Evolutionary conservation across 2,329 filamentous ascomycete species (phyloP).

Genomic region (Camillea tinctor): DNA sequence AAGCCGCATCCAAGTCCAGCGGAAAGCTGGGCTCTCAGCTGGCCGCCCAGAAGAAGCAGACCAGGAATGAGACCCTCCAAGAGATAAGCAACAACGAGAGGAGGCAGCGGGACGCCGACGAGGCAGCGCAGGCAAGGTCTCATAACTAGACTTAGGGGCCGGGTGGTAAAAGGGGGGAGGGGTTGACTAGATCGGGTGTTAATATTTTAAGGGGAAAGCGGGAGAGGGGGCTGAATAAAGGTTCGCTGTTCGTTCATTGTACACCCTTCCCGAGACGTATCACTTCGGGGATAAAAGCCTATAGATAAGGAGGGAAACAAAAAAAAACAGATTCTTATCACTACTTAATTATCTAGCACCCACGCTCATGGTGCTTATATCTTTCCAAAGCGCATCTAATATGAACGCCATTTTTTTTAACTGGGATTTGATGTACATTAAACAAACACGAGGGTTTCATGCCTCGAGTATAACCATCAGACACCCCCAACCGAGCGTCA

Average conservation of each 20-base stretch:
- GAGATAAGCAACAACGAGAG: constrained; percentile 67
- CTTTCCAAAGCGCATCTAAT: neutral
- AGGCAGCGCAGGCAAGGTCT: constrained; percentile 52
- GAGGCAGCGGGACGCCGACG: constrained; percentile 66
- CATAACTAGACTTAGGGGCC: constrained; percentile 49
- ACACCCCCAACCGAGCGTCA: too few relatives aligned
- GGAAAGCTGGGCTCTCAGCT: constrained; percentile 72
- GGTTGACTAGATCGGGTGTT: neutral
- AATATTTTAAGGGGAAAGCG: neutral
- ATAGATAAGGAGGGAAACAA: neutral
- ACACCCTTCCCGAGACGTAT: neutral
- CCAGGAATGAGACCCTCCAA: constrained; percentile 64
- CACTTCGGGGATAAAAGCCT: neutral
- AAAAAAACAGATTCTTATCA: neutral
- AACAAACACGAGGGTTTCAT: neutral
- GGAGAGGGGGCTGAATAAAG: neutral
- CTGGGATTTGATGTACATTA: neutral
- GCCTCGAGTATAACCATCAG: neutral
- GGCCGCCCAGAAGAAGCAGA: constrained; percentile 73
- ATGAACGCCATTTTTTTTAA: constrained; percentile 10
- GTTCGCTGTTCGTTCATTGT: neutral
- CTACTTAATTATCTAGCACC: neutral
- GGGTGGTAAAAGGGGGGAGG: neutral
- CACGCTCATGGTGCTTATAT: neutral
- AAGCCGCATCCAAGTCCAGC: constrained; percentile 53